Base-by-base conservation (phyloP, 108 stramenopile genomes). In the Epipyxis sp. region DNA sequence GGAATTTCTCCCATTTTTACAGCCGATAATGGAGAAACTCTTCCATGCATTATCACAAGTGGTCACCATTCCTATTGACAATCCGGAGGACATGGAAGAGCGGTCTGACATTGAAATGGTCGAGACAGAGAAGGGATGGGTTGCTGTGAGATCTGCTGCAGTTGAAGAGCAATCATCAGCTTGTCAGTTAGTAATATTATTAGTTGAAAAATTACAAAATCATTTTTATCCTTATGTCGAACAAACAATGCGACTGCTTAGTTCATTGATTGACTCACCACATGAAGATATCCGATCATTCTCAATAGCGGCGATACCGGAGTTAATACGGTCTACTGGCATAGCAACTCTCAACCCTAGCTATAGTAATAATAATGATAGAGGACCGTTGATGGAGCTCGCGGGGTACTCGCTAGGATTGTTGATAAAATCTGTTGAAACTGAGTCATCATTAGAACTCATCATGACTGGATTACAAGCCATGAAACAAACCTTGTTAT, bases 221-320 rank as follows among this genome's bases (percentile, higher is more conserved):
- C 13, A 50, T 32, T 65, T 10, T 32, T 65, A 37, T 65, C 61
- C 61, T 65, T 65, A 50, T 50, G 6, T 13, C 20, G 46, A 50
- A 50, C 20, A 50, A 13, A 50, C 46, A 50, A 13, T 50, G 20
- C 46, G 20, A 50, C 13, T 50, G 46, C 6, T 50, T 50, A 6
- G 20, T 13, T 13, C 6, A 50, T 50, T 3, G 3, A 32, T 25
- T 29, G 34, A 65, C 20, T 65, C 61, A 65, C 13, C 25, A 3
- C 61, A 65, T 37, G 61, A 65, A 65, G 61, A 65, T 37, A 65
- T 65, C 34, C 61, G 61, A 6, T 29, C 61, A 13, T 10, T 32
- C 10, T 32, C 61, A 6, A 32, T 65, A 37, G 27, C 25, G 61
- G 20, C 34, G 25, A 32, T 65, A 65, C 61, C 61, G 3, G 35